Percentiles rank a stretch among this genome's conserved stretches.
phyloP scores from a whole-genome alignment of 2,329 filamentous ascomycete species.

The Myriosclerotinia scirpicola region DNA sequence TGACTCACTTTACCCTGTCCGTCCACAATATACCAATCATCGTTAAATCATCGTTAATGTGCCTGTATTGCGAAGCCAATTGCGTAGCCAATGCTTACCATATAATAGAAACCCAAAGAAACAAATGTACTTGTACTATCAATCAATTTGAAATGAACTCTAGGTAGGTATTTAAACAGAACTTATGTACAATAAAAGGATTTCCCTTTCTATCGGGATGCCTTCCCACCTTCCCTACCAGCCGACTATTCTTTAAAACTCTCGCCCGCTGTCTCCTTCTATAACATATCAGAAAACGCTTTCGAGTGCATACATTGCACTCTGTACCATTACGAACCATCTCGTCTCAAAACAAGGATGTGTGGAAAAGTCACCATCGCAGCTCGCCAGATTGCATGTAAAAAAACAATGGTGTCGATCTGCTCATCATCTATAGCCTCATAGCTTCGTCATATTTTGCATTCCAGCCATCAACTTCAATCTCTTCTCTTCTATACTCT shows the following conservation, averaged over 20 bases:
- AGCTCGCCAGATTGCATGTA: neutral
- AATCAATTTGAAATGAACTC: conserved; percentile 8
- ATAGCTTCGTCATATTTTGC: conserved; percentile 13
- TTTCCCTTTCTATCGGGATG: conserved; percentile 6
- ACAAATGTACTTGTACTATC: conserved; percentile 10
- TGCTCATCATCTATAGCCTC: conserved; percentile 13
- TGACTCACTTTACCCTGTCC: neutral
- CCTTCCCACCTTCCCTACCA: neutral
- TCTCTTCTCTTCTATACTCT: neutral
- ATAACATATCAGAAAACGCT: conserved; percentile 14
- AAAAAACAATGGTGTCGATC: neutral
- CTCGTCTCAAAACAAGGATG: neutral
- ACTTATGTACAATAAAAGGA: conserved; percentile 20
- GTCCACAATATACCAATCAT: neutral
- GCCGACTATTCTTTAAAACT: neutral
- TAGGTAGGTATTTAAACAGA: conserved; percentile 15
- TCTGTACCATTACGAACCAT: conserved; percentile 5
- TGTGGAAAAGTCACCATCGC: neutral
- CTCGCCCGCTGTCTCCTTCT: neutral
- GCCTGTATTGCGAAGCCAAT: neutral
- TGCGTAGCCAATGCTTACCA: neutral
- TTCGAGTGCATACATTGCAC: neutral
- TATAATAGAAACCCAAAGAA: neutral
- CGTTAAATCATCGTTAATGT: too few relatives aligned
- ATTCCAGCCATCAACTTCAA: conserved; percentile 2